Conservation (phyloP, 2,329 filamentous ascomycete genomes). For the Cercospora sesami region DNA sequence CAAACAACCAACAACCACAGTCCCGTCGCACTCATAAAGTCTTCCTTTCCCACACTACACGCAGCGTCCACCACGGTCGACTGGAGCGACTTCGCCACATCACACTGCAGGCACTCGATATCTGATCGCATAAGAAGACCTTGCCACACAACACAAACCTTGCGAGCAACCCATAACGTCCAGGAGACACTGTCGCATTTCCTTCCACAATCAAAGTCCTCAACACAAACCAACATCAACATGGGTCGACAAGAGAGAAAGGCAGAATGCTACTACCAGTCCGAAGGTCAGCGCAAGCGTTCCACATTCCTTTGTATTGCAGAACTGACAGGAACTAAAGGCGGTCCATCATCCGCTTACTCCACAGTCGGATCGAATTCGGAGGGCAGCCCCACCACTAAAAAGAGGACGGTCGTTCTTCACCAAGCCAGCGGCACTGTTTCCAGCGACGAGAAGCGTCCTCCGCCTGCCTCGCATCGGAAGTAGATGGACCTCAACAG, state of each 20-base stretch:
- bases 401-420: conserved; percentile 16
- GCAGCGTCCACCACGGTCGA: not conserved
- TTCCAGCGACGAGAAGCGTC: conserved; percentile 9
- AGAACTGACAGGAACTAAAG: not conserved
- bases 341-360: conserved; percentile 8
- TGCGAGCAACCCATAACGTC: not conserved
- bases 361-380: conserved; percentile 10
- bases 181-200: not conserved
- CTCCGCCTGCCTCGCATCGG: not conserved
- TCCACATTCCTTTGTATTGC: not conserved
- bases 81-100: conserved; percentile 3
- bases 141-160: not conserved
- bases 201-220: not conserved
- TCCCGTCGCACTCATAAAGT: not conserved
- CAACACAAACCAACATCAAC: not conserved
- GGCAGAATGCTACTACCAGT: not conserved
- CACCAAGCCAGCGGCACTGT: conserved; percentile 22
- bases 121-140: not conserved
- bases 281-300: conserved; percentile 1
- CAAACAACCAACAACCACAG: conserved; percentile 2
- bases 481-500: not conserved
- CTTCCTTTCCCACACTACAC: not conserved
- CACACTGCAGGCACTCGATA: not conserved
- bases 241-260: conserved; percentile 16
- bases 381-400: conserved; percentile 4